These are phyloP conservation scores for Colletotrichum sojae DNA, from an alignment of 2,329 filamentous ascomycete genomes.

Conservation along the genomic window DNA sequence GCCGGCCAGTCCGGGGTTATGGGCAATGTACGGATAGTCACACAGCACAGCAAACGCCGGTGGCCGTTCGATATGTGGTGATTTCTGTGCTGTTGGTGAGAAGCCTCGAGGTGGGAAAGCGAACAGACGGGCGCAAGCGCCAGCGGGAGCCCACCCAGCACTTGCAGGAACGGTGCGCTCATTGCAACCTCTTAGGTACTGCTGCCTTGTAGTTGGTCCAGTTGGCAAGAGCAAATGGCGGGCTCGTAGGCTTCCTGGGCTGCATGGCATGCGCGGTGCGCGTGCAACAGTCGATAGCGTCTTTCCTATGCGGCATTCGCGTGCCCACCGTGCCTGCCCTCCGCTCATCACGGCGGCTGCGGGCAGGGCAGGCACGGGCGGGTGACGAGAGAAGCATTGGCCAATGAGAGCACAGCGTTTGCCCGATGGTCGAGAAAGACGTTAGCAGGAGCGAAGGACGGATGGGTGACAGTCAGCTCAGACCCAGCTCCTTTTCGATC, in stretches of 20 bases:
- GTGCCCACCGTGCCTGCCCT: conserved; percentile 7
- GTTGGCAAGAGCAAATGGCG: neutral
- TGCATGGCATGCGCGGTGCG: conserved; percentile 15
- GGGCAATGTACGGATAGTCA: neutral
- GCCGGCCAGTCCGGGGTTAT: neutral
- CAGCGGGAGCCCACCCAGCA: conserved; percentile 17
- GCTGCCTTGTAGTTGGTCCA: neutral
- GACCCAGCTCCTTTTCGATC: conserved; percentile 15
- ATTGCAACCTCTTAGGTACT: conserved; percentile 28
- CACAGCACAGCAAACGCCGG: conserved; percentile 20
- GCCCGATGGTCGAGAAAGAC: conserved; percentile 5
- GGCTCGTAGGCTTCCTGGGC: neutral
- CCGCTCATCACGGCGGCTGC: conserved; percentile 29
- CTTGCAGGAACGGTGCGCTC: conserved; percentile 26
- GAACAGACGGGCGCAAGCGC: conserved; percentile 22
- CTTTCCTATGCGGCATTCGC: neutral
- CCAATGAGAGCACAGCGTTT: conserved; percentile 20
- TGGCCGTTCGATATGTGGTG: conserved; percentile 1
- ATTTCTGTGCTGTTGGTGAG: neutral
- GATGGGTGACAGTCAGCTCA: neutral
- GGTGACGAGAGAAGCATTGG: neutral
- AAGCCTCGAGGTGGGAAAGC: conserved; percentile 3
- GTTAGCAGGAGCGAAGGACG: neutral
- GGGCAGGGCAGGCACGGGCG: conserved; percentile 1
- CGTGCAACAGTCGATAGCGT: conserved; percentile 26